Evolutionary conservation across 192 early-diverging fungal species (phyloP).

Genomic region (Glomus cerebriforme): DNA sequence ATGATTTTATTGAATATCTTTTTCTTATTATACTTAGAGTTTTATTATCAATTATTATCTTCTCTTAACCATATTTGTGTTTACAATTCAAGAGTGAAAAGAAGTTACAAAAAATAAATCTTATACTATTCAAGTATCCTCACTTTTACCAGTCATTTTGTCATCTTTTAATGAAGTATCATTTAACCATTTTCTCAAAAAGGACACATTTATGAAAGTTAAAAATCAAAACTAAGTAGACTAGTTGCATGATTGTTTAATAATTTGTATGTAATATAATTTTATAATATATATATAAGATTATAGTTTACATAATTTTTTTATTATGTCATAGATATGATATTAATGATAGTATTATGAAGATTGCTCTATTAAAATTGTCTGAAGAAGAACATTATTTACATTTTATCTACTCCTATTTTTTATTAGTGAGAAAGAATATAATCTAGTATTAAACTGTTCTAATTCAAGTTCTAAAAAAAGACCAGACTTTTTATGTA

Average conservation of each 20-base stretch:
- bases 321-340: slow-evolving; percentile 25
- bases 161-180: slow-evolving; percentile 13
- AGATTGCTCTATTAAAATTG: slow-evolving; percentile 32
- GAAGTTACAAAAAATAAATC: slow-evolving; percentile 22
- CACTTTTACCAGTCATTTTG: slow-evolving; percentile 21
- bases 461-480: slow-evolving; percentile 28
- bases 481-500: slow-evolving; percentile 31
- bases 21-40: slow-evolving; percentile 32
- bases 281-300: slow-evolving; percentile 16
- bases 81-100: slow-evolving; percentile 27
- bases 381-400: slow-evolving; percentile 32
- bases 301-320: slow-evolving; percentile 28
- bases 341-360: slow-evolving; percentile 17
- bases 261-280: slow-evolving; percentile 28
- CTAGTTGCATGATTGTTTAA: slow-evolving; percentile 23
- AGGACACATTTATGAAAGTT: slow-evolving; percentile 12
- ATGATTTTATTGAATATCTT: not conserved
- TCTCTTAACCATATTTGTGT: slow-evolving; percentile 3
- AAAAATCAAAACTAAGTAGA: slow-evolving; percentile 27
- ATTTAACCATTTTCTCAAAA: slow-evolving; percentile 7
- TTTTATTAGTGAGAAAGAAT: slow-evolving; percentile 31
- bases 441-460: slow-evolving; percentile 28
- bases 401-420: slow-evolving; percentile 31
- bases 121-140: slow-evolving; percentile 15
- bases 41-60: slow-evolving; percentile 32